Evolutionary conservation across 805 yeast genomes (phyloP).

Genomic region (Lipomyces spencermartinsiae): DNA sequence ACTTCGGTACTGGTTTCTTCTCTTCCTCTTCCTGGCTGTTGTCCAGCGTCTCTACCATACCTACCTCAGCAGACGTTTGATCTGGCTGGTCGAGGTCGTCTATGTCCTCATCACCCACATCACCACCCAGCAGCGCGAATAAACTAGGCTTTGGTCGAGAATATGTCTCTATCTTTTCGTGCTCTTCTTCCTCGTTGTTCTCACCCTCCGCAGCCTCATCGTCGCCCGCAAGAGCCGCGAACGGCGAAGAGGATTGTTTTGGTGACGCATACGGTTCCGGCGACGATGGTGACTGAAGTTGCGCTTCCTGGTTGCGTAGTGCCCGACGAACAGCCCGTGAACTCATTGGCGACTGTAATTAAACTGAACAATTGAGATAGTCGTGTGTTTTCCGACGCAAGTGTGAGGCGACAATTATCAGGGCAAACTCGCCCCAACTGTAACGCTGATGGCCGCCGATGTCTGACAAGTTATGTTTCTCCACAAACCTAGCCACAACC

Average conservation of each 20-base stretch:
- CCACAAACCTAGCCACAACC: not conserved
- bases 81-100: conserved; percentile 10
- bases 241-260: conserved; percentile 2
- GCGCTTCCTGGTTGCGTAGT: conserved; percentile 25
- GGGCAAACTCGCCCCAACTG: not conserved
- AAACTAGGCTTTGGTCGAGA: conserved; percentile 19
- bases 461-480: not conserved
- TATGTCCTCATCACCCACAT: conserved; percentile 18
- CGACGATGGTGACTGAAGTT: not conserved
- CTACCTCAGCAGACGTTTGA: not conserved
- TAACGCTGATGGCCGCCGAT: not conserved
- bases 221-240: not conserved
- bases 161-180: conserved; percentile 11
- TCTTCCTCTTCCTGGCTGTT: not conserved
- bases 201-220: not conserved
- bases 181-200: conserved; percentile 16
- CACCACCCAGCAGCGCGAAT: conserved; percentile 28
- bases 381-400: not conserved
- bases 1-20: conserved; percentile 2
- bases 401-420: not conserved
- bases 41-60: not conserved
- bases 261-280: not conserved
- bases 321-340: conserved; percentile 37
- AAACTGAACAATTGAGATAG: not conserved
- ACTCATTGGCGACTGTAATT: conserved; percentile 22